Conservation (phyloP, 2,329 filamentous ascomycete genomes). For the Hymenoscyphus linearis region DNA sequence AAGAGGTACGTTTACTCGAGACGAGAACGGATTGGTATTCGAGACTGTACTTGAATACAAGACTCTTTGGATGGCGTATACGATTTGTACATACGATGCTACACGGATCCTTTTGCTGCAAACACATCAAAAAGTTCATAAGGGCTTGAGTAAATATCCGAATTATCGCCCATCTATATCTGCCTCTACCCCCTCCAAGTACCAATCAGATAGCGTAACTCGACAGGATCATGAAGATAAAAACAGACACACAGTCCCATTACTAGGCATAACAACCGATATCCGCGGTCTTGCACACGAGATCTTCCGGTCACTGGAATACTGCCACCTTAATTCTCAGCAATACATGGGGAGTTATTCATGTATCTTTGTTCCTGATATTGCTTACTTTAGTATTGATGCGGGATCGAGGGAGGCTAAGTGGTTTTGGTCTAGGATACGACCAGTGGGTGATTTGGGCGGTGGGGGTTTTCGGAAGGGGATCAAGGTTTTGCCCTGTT, state of each 20-base stretch:
- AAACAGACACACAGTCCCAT: background rate
- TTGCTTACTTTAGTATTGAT: constrained; percentile 11
- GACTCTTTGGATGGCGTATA: background rate
- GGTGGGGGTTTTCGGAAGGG: background rate
- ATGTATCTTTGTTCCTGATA: constrained; percentile 9
- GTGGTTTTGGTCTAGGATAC: constrained; percentile 1
- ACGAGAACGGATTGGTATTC: background rate
- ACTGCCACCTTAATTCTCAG: constrained; percentile 4
- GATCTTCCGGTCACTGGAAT: constrained; percentile 14
- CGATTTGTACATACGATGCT: background rate
- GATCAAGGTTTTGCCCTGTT: background rate
- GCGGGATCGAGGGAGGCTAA: constrained; percentile 9
- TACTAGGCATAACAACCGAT: constrained; percentile 13
- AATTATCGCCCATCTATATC: too few relatives aligned
- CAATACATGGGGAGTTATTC: constrained; percentile 12
- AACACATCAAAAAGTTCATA: background rate
- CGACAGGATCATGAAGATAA: background rate
- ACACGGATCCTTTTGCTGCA: background rate
- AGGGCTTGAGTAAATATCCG: background rate
- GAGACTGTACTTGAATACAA: background rate
- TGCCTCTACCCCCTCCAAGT: too few relatives aligned
- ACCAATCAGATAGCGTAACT: too few relatives aligned
- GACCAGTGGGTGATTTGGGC: background rate
- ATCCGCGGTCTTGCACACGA: constrained; percentile 10
- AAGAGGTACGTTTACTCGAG: background rate